These are phyloP conservation scores for Pseudogymnoascus sp. DNA, from an alignment of 2,329 filamentous ascomycete genomes.

Conservation along the genomic window DNA sequence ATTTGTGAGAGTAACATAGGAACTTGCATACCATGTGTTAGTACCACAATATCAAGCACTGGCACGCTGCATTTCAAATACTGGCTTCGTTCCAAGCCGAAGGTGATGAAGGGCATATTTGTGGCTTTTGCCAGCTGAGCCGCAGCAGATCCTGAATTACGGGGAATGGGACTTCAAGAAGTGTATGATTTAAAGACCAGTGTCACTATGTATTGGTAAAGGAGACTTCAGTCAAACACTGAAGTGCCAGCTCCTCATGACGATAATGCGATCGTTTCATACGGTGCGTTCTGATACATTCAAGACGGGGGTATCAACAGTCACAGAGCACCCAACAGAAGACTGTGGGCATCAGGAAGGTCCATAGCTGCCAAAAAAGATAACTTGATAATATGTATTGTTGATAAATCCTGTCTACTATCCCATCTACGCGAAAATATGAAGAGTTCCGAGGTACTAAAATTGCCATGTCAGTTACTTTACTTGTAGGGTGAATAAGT, in stretches of 20 bases:
- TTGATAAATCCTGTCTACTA: constrained; percentile 3
- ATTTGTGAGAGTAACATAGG: constrained; percentile 25
- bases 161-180: background rate
- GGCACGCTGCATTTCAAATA: background rate
- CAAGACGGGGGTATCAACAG: background rate
- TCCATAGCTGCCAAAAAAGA: background rate
- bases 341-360: background rate
- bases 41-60: background rate
- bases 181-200: background rate
- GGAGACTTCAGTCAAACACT: background rate
- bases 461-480: constrained; percentile 10
- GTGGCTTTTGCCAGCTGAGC: background rate
- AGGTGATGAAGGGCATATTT: background rate
- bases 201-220: background rate
- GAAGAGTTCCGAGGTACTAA: constrained; percentile 39
- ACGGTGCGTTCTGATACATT: background rate
- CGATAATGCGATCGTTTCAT: background rate
- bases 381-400: constrained; percentile 3
- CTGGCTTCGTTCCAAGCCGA: background rate
- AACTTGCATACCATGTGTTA: background rate
- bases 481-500: constrained; percentile 6
- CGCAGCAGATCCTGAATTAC: background rate
- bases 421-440: constrained; percentile 41
- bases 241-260: background rate
- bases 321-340: background rate